A percentile compares a stretch with the other conserved stretches of the same genome.
These are phyloP conservation scores for Endogone sp. DNA, from an alignment of 192 early-diverging fungal genomes.

Conservation along the genomic window DNA sequence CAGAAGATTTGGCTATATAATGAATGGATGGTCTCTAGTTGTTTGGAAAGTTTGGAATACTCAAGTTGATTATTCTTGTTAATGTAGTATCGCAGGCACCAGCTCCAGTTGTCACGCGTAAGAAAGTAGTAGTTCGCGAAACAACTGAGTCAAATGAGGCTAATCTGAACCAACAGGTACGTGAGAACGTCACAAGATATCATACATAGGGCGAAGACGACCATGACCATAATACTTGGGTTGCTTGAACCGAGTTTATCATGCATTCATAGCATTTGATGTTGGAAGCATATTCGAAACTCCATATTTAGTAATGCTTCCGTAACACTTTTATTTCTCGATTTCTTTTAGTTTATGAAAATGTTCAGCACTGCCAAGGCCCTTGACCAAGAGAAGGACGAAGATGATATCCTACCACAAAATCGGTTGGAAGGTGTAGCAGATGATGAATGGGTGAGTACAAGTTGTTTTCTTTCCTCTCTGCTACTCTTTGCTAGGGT, in stretches of 20 bases:
- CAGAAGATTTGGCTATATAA: neutral
- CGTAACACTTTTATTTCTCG: neutral
- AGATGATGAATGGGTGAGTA: neutral
- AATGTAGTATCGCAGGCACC: neutral
- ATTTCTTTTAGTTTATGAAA: conserved; percentile 14
- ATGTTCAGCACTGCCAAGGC: conserved; percentile 34
- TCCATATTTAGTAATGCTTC: too few relatives aligned
- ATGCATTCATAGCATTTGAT: too few relatives aligned
- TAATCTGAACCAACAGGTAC: neutral
- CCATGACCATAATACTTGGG: too few relatives aligned
- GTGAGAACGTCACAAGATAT: too few relatives aligned
- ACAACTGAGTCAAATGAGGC: neutral
- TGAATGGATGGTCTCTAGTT: too few relatives aligned
- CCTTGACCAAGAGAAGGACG: conserved; percentile 11
- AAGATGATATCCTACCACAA: neutral
- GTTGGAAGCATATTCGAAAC: too few relatives aligned
- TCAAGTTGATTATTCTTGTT: conserved; percentile 21
- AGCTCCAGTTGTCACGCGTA: neutral
- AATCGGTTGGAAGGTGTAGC: neutral
- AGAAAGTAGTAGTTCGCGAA: neutral
- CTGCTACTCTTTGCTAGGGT: too few relatives aligned
- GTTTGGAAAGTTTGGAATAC: too few relatives aligned
- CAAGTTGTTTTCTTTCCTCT: too few relatives aligned
- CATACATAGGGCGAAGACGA: too few relatives aligned
- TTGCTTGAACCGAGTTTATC: too few relatives aligned